Conservation (phyloP, 23 red algal genomes). For the Chondrus crispus region DNA sequence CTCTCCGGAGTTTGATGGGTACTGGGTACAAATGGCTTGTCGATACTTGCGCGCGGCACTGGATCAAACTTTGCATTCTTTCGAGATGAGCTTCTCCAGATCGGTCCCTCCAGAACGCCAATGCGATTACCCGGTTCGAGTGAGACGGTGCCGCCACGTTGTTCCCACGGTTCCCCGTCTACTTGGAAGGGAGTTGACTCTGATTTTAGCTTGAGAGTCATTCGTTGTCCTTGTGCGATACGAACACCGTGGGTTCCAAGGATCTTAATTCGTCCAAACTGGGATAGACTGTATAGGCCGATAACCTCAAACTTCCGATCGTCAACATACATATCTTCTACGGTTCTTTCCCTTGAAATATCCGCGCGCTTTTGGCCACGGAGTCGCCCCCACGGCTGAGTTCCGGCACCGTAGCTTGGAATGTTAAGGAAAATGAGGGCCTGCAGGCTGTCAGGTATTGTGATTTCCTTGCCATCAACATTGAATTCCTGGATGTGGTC, state of each 20-base stretch:
- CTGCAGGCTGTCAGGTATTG: conserved; percentile 70
- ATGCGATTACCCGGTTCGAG: conserved; percentile 49
- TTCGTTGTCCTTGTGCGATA: conserved; percentile 54
- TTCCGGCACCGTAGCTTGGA: conserved; percentile 90
- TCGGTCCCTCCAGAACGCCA: conserved; percentile 42
- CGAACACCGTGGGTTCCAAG: conserved; percentile 52
- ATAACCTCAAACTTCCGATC: conserved; percentile 87
- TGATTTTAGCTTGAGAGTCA: conserved; percentile 65
- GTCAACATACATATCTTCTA: conserved; percentile 63
- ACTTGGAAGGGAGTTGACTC: conserved; percentile 68
- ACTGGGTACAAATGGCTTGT: too few species aligned
- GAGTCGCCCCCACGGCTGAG: conserved; percentile 64
- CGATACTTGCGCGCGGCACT: too few species aligned
- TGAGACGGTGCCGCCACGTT: conserved; percentile 38
- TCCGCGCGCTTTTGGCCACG: background rate
- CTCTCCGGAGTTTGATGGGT: too few species aligned
- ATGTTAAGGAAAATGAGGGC: conserved; percentile 92
- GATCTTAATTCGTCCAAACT: conserved; percentile 74
- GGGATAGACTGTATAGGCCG: conserved; percentile 67
- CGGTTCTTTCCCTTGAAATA: background rate
- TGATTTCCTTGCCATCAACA: conserved; percentile 59
- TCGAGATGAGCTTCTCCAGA: background rate
- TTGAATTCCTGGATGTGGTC: conserved; percentile 55
- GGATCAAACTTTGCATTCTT: conserved; percentile 56
- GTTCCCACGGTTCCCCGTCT: conserved; percentile 92